Evolutionary conservation across 306 rosid genomes (phyloP), one percentile per base, ranked within the genome.

Genomic region (Crotalaria pallida): DNA sequence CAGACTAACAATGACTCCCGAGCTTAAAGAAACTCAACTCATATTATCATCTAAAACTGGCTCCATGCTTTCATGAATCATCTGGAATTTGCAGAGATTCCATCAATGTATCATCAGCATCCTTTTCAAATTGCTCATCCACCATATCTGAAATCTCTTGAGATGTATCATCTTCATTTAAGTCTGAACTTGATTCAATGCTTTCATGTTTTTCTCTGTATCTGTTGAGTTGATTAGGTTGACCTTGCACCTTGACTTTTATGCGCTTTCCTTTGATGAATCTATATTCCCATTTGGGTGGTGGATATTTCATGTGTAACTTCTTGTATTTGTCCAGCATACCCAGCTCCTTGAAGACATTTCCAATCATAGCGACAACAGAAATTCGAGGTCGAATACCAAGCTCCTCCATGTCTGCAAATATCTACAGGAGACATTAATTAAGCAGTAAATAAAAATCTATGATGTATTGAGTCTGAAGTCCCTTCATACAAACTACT

Each of bases 321-420:
- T 86, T 91, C 6, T 80, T 45, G 50, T 84, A 86, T 63, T 91
- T 89, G 65, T 89, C 99, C 61, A 78, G 13, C 99, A 94, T 87
- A 31, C 88, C 97, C 63, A 87, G 81, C 81, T 91, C 84, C 77
- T 80, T 79, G 86, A 95, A 91, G 79, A 80, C 88, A 34, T 87
- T 78, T 49, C 97, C 99, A 58, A 87, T 73, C 88, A 77, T 84
- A 7, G 84, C 31, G 40, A 91, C 96, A 60, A 71, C 81, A 18
- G 85, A 40, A 67, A 53, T 58, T 75, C 73, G 79, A 58, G 97
- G 99, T 75, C 75, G 86, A 62, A 91, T 59, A 48, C 86, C 82
- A 44, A 94, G 99, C 82, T 94, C 97, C 77, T 94, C 99, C 96
- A 94, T 88, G 87, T 94, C 97, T 23, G 92, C 99, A 86, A 94